These are phyloP conservation scores for Furcasterigmium furcatum DNA, from an alignment of 2,329 filamentous ascomycete species.

Conservation along the genomic window DNA sequence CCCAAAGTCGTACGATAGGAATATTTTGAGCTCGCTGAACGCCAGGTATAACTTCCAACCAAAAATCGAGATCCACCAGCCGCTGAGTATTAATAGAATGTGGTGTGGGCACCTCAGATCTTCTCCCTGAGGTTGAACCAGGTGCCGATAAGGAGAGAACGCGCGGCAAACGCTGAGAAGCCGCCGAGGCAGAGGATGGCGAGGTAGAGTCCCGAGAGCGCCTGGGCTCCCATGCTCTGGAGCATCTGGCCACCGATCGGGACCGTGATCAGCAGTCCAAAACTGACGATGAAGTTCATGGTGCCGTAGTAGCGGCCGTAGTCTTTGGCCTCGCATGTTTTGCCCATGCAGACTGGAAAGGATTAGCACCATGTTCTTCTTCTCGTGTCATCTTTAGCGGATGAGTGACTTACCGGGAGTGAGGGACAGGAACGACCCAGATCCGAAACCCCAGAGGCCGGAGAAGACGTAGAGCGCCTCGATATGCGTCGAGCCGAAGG, in stretches of 20 bases:
- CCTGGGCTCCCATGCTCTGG: conserved; percentile 37
- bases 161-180: conserved; percentile 22
- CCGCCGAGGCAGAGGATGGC: conserved; percentile 33
- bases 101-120: no score
- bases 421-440: conserved; percentile 42
- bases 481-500: conserved; percentile 34
- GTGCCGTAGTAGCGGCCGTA: conserved; percentile 33
- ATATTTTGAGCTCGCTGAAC: no score
- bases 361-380: no score
- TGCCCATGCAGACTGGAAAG: conserved; percentile 39
- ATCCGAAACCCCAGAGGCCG: conserved; percentile 43
- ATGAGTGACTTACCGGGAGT: conserved; percentile 19
- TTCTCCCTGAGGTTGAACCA: conserved; percentile 7
- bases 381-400: background rate
- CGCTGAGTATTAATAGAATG: no score
- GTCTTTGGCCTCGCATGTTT: conserved; percentile 40
- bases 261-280: conserved; percentile 40
- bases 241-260: conserved; percentile 42
- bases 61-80: no score
- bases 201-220: conserved; percentile 41
- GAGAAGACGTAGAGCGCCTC: conserved; percentile 38
- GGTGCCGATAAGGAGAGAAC: conserved; percentile 8
- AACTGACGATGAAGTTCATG: conserved; percentile 40
- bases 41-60: no score
- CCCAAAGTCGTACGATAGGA: no score